Evolutionary conservation across 192 early-diverging fungal species (phyloP).

Genomic region (Geosiphon pyriformis): DNA sequence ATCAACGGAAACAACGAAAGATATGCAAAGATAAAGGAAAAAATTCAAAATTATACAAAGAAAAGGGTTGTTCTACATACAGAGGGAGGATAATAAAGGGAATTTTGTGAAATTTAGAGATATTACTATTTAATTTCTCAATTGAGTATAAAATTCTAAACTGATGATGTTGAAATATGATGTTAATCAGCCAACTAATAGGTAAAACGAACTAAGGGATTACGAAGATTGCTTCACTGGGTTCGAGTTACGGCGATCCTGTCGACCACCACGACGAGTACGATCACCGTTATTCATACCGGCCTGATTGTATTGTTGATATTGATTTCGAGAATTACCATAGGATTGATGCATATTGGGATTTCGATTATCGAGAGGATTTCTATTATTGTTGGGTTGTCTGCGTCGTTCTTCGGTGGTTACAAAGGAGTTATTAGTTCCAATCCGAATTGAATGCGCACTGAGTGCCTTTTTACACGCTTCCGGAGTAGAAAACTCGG

Average conservation of each 20-base stretch:
- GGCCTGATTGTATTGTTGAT: background rate
- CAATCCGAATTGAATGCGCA: slow-evolving; percentile 23
- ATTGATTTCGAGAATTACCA: background rate
- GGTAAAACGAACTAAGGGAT: no score
- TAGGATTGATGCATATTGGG: background rate
- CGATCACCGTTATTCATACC: background rate
- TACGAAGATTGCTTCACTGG: background rate
- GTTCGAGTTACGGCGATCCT: background rate
- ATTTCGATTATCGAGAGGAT: background rate
- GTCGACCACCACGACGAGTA: background rate
- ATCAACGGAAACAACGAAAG: no score
- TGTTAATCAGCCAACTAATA: no score
- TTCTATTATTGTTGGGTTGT: background rate
- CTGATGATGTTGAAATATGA: no score
- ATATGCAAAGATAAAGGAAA: no score
- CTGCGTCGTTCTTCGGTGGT: slow-evolving; percentile 29
- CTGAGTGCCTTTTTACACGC: slow-evolving; percentile 23
- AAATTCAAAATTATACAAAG: no score
- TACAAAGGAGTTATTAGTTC: slow-evolving; percentile 25
- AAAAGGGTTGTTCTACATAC: no score
- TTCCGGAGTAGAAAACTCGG: slow-evolving; percentile 25
- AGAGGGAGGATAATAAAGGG: no score
- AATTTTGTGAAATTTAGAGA: no score
- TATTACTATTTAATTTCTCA: no score
- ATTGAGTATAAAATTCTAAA: no score